Base-by-base conservation (phyloP, 495 filamentous ascomycete genomes). In the Cenococcum geophilum region DNA sequence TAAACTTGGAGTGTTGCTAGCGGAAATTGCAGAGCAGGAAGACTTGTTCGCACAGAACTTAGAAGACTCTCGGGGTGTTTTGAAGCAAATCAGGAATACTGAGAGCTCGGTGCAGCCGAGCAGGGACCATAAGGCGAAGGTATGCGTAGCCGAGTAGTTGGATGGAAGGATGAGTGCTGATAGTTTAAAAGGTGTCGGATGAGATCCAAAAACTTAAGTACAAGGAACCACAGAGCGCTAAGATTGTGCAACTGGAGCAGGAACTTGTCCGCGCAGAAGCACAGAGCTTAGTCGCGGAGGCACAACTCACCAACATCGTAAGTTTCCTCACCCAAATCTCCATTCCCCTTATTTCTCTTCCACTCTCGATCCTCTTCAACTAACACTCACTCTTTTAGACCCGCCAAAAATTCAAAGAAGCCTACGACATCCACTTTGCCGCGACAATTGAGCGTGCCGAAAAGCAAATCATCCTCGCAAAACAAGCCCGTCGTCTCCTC, bases 191-290 rank as follows among this genome's bases (percentile, higher is more conserved):
- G 80, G 83, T 97, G 51, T 76, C 84, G 10, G 92, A 96, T 70
- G 93, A 98, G 76, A 95, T 98, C 65, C 83, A 85, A 60, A 87
- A 84, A 74, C 76, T 96, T 60, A 96, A 91, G 78, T 81, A 85
- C 65, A 96, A 92, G 76, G 93, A 97, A 69, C 92, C 92, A 0
- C 77, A 82, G 60, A 91, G 83, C 65, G 74, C 86, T 0, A 85
- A 83, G 70, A 76, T 97, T 49, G 82, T 87, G 23, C 86, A 83
- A 27, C 78, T 97, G 45, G 93, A 98, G 79, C 92, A 97, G 77
- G 93, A 98, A 78, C 82, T 98, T 49, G 92, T 97, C 5, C 78
- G 93, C 62, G 91, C 91, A 16, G 95, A 97, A 79, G 93, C 93
- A 5, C 91, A 97, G 79, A 91, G 87, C 62, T 73, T 97, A 58